Percentiles rank a stretch among this genome's conserved stretches.
These are phyloP conservation scores for Botrytis elliptica DNA, from an alignment of 2,329 filamentous ascomycete species.

Conservation along the genomic window DNA sequence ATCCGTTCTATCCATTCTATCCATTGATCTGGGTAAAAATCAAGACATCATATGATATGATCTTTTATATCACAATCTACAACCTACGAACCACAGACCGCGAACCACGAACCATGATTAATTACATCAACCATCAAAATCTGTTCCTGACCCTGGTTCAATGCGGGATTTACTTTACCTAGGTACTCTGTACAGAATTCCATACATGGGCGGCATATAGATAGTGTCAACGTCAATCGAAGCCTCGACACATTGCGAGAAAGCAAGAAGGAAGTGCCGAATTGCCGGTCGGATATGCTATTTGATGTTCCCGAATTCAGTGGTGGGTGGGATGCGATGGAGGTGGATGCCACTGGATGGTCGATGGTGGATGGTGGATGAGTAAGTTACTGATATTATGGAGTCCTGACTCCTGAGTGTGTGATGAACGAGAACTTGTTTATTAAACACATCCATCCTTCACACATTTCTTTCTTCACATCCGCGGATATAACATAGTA, in stretches of 20 bases:
- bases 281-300: neutral
- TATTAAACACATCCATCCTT: neutral
- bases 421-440: neutral
- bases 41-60: neutral
- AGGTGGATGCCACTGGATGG: no score
- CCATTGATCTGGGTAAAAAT: neutral
- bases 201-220: neutral
- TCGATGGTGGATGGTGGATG: neutral
- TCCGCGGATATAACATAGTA: neutral
- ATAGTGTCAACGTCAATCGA: neutral
- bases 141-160: neutral
- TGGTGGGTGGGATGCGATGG: neutral
- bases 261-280: neutral
- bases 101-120: neutral
- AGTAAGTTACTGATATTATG: neutral
- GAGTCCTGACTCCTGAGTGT: neutral
- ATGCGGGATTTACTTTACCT: neutral
- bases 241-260: neutral
- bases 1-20: slow-evolving; percentile 7
- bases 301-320: neutral
- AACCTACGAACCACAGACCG: neutral
- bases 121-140: neutral
- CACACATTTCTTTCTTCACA: neutral
- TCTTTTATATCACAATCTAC: neutral
- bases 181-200: neutral